These are phyloP conservation scores for Aureobasidium melanogenum DNA, from an alignment of 2,329 filamentous ascomycete species.

Conservation along the genomic window DNA sequence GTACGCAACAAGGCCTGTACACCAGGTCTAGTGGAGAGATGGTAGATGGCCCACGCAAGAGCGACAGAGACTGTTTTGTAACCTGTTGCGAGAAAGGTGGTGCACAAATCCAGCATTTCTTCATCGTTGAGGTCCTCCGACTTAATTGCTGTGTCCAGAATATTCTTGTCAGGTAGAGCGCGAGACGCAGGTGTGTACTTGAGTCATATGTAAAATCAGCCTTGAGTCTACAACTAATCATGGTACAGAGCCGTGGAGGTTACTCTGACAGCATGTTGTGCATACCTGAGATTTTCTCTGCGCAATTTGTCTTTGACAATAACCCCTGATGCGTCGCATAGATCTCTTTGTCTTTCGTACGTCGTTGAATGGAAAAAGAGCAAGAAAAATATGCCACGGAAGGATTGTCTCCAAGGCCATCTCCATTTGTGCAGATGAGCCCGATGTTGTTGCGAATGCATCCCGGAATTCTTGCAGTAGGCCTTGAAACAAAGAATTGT, in stretches of 20 bases:
- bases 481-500: not conserved
- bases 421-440: not conserved
- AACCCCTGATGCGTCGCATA: not conserved
- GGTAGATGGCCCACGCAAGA: not conserved
- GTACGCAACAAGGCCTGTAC: constrained; percentile 1
- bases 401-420: constrained; percentile 7
- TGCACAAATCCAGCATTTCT: not conserved
- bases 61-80: not conserved
- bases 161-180: not conserved
- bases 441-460: constrained; percentile 2
- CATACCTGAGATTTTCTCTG: not conserved
- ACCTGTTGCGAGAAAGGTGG: not conserved
- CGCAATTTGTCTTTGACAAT: not conserved
- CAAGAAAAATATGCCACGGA: not conserved
- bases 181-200: not conserved
- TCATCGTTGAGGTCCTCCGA: not conserved
- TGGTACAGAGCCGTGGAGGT: not conserved
- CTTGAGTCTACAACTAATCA: too few relatives aligned
- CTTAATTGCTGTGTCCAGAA: not conserved
- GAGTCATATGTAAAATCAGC: not conserved
- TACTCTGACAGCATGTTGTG: not conserved
- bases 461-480: not conserved
- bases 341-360: not conserved
- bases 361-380: not conserved
- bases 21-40: not conserved